phyloP scores from a whole-genome alignment of 2,329 filamentous ascomycete species.

The Thelonectria blattea region DNA sequence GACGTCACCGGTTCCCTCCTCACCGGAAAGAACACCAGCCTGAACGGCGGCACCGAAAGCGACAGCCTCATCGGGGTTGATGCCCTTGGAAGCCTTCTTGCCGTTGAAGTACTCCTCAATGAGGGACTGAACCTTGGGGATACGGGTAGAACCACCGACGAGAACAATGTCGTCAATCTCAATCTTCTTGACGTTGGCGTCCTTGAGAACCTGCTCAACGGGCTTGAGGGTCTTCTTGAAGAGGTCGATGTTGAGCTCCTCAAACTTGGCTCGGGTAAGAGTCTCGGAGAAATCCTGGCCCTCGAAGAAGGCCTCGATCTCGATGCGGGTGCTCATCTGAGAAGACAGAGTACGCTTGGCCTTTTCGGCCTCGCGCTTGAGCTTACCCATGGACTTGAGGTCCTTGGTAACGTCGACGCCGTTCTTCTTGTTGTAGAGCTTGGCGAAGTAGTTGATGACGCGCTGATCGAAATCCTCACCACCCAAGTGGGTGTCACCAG shows the following conservation, averaged over 20 bases:
- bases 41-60: slow-evolving; percentile 97
- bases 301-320: slow-evolving; percentile 96
- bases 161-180: slow-evolving; percentile 97
- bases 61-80: slow-evolving; percentile 99
- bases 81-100: slow-evolving; percentile 99
- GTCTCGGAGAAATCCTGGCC: slow-evolving; percentile 99
- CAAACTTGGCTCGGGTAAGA: slow-evolving; percentile 97
- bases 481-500: slow-evolving; percentile 96
- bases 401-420: slow-evolving; percentile 91
- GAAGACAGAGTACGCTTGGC: slow-evolving; percentile 97
- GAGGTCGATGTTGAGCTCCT: slow-evolving; percentile 97
- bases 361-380: slow-evolving; percentile 99
- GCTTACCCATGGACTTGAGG: slow-evolving; percentile 97
- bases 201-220: slow-evolving; percentile 97
- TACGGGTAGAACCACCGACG: slow-evolving; percentile 98
- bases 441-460: slow-evolving; percentile 94
- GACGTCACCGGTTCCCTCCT: slow-evolving; percentile 78
- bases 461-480: slow-evolving; percentile 99
- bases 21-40: slow-evolving; percentile 91
- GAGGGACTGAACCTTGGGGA: slow-evolving; percentile 93
- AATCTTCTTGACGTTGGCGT: slow-evolving; percentile 94
- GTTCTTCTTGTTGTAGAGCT: slow-evolving; percentile 99
- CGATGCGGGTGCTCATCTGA: slow-evolving; percentile 90
- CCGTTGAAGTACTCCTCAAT: slow-evolving; percentile 94
- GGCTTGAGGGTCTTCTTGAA: slow-evolving; percentile 99